phyloP scores from a whole-genome alignment of 208 protist species.

The Acanthamoeba divionensis region DNA sequence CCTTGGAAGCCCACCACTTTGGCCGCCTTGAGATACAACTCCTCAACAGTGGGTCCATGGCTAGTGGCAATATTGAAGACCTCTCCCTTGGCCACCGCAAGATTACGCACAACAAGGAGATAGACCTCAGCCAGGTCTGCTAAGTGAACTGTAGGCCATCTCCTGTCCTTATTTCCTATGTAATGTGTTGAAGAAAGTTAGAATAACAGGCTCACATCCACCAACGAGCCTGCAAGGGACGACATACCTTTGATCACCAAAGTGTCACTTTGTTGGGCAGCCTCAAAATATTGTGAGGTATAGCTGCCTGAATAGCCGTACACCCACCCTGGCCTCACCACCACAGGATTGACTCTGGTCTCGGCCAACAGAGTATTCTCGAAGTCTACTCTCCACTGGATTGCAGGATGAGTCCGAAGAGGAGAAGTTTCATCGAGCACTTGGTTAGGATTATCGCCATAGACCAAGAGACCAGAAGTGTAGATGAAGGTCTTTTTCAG shows the following conservation, averaged over 20 bases:
- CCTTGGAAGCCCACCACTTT: neutral
- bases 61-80: slow-evolving; percentile 27
- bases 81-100: slow-evolving; percentile 17
- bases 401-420: neutral
- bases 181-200: neutral
- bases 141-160: slow-evolving; percentile 24
- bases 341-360: neutral
- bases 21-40: slow-evolving; percentile 1
- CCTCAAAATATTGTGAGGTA: neutral
- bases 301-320: slow-evolving; percentile 49
- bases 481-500: slow-evolving; percentile 50
- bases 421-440: slow-evolving; percentile 43
- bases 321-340: slow-evolving; percentile 11
- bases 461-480: slow-evolving; percentile 34
- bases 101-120: neutral
- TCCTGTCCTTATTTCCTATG: neutral
- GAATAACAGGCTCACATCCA: neutral
- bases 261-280: neutral
- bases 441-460: neutral
- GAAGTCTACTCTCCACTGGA: neutral
- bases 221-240: neutral
- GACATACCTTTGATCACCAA: neutral
- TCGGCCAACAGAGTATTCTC: slow-evolving; percentile 20
- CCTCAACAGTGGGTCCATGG: neutral
- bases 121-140: slow-evolving; percentile 37